Percentiles rank a stretch among this genome's conserved stretches.
Evolutionary conservation across 1,139 yeast genomes (phyloP).

Genomic region (Suzukiozyma palmioleophila): DNA sequence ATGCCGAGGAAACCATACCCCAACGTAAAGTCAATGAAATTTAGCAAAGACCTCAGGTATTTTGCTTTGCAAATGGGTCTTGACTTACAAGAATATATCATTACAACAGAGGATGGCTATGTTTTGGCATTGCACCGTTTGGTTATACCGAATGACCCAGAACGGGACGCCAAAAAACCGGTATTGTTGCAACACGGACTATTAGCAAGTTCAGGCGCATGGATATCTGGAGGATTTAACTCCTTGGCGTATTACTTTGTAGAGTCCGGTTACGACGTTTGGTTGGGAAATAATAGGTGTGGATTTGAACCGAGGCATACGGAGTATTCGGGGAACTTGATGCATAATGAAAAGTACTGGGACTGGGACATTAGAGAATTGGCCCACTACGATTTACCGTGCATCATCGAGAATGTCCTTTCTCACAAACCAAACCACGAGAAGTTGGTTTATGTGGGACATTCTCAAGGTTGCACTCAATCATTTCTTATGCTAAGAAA

Average conservation of each 20-base stretch:
- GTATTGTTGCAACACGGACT: slow-evolving; percentile 80
- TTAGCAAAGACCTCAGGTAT: slow-evolving; percentile 43
- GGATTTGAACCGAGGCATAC: slow-evolving; percentile 71
- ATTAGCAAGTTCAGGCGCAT: slow-evolving; percentile 82
- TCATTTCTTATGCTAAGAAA: slow-evolving; percentile 55
- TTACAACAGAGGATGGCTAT: slow-evolving; percentile 81
- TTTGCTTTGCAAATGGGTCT: slow-evolving; percentile 61
- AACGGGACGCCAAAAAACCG: slow-evolving; percentile 44
- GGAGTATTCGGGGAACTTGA: slow-evolving; percentile 28
- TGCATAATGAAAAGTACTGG: slow-evolving; percentile 58
- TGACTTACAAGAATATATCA: slow-evolving; percentile 52
- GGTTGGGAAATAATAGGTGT: slow-evolving; percentile 91
- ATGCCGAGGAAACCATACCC: slow-evolving; percentile 29
- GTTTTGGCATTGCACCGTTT: slow-evolving; percentile 61
- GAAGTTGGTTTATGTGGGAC: slow-evolving; percentile 67
- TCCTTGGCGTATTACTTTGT: slow-evolving; percentile 66
- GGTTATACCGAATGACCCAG: slow-evolving; percentile 41
- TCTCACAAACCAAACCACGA: slow-evolving; percentile 33
- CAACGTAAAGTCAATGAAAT: slow-evolving; percentile 24
- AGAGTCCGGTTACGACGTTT: slow-evolving; percentile 74
- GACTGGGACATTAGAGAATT: slow-evolving; percentile 84
- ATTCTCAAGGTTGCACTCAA: slow-evolving; percentile 93
- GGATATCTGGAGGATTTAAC: slow-evolving; percentile 69
- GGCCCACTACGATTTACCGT: slow-evolving; percentile 73
- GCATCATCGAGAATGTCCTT: slow-evolving; percentile 61